Percentiles rank a stretch among this genome's conserved stretches.
Conservation (phyloP, 2,329 filamentous ascomycete genomes). For the Talaromyces sp. region DNA sequence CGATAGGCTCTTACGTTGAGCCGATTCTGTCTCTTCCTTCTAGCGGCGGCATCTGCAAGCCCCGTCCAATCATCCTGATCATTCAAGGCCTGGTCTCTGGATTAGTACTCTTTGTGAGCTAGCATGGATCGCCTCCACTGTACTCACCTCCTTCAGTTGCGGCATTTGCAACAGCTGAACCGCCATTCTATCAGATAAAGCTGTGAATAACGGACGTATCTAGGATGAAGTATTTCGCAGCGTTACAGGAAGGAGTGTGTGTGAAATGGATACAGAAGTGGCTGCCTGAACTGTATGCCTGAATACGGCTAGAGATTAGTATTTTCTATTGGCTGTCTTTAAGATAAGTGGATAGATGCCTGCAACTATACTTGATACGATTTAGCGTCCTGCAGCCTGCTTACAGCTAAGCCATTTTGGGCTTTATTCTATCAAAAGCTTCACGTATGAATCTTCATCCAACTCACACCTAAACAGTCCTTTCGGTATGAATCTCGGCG, state of each 20-base stretch:
- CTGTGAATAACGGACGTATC: not conserved
- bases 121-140: conserved; percentile 5
- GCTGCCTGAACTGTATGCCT: not conserved
- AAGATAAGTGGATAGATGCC: not conserved
- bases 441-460: not conserved
- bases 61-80: conserved; percentile 49
- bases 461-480: not conserved
- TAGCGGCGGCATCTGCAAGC: conserved; percentile 40
- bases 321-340: too few species aligned
- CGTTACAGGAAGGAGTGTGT: not conserved
- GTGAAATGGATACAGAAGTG: not conserved
- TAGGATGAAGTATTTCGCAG: not conserved
- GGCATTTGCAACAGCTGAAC: conserved; percentile 35
- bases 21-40: conserved; percentile 46
- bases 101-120: conserved; percentile 28
- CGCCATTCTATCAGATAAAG: conserved; percentile 20
- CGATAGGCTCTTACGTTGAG: conserved; percentile 48
- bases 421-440: not conserved
- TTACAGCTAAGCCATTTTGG: conserved; percentile 4
- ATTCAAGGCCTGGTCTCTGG: conserved; percentile 33
- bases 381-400: conserved; percentile 14
- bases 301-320: not conserved
- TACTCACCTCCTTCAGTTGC: conserved; percentile 40
- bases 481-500: not conserved
- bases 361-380: not conserved